These are phyloP conservation scores for Scedosporium boydii DNA, from an alignment of 2,329 filamentous ascomycete species.

Conservation along the genomic window DNA sequence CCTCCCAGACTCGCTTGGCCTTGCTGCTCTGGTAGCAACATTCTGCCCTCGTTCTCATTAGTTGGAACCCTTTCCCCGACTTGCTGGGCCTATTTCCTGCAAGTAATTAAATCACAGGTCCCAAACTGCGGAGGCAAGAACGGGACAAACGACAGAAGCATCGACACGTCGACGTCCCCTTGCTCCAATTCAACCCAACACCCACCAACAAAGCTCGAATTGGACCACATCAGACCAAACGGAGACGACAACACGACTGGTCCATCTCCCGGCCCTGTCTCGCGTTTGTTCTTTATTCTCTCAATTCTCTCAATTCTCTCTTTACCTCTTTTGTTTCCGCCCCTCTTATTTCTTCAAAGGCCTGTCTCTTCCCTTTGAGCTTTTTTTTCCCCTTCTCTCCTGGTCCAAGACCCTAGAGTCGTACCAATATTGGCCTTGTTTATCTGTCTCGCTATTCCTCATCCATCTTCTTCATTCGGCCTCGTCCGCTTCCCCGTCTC, in stretches of 20 bases:
- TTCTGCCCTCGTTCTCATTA: neutral
- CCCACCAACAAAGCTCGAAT: neutral
- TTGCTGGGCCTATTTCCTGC: neutral
- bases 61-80: neutral
- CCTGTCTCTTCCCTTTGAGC: neutral
- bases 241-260: conserved; percentile 4
- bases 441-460: neutral
- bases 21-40: neutral
- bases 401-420: neutral
- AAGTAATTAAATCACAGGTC: neutral
- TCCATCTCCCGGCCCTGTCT: neutral
- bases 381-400: neutral
- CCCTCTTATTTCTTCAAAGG: neutral
- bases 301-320: neutral
- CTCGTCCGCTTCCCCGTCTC: neutral
- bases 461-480: neutral
- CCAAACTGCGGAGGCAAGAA: neutral
- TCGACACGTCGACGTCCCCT: neutral
- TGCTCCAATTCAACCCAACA: neutral
- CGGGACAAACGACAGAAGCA: neutral
- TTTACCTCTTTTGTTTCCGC: neutral
- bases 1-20: neutral
- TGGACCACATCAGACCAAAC: neutral
- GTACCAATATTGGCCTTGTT: neutral
- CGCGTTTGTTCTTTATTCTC: neutral